Percentiles rank a stretch among this genome's conserved stretches.
These are phyloP conservation scores for Striga asiatica DNA, from an alignment of 257 asterid species.

Conservation along the genomic window DNA sequence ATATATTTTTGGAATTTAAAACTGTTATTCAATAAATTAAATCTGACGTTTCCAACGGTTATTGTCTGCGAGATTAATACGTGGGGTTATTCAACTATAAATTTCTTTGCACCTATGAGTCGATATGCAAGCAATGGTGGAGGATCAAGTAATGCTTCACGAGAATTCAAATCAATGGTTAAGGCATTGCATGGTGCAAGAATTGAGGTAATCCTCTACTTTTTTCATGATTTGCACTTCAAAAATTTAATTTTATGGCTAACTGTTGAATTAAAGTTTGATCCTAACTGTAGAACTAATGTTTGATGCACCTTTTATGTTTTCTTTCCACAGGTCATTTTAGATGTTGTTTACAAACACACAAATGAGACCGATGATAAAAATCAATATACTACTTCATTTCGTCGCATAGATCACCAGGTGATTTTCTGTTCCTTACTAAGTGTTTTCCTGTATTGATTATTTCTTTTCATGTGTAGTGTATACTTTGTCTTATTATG, in stretches of 20 bases:
- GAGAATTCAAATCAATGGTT: conserved; percentile 86
- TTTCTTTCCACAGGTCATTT: conserved; percentile 61
- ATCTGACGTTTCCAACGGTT: conserved; percentile 15
- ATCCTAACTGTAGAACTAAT: too few species aligned
- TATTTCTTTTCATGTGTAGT: conserved; percentile 4
- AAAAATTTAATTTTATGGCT: not conserved
- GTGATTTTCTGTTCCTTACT: conserved; percentile 27
- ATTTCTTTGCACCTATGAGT: conserved; percentile 97
- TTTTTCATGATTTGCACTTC: conserved; percentile 8
- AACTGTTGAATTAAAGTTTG: conserved; percentile 3
- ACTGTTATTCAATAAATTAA: not conserved
- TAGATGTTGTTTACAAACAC: conserved; percentile 95
- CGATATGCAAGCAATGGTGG: conserved; percentile 93
- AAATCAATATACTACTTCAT: conserved; percentile 83
- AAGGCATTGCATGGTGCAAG: conserved; percentile 90
- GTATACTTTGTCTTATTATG: not conserved
- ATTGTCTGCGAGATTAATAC: conserved; percentile 59
- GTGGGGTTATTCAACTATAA: conserved; percentile 95
- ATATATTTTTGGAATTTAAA: conserved; percentile 9
- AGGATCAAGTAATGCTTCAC: conserved; percentile 71
- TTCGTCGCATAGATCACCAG: conserved; percentile 99
- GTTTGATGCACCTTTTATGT: too few species aligned
- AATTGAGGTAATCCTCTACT: conserved; percentile 57
- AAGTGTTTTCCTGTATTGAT: conserved; percentile 7
- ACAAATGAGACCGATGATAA: conserved; percentile 91